These are phyloP conservation scores for Stagonosporopsis rhizophila DNA, from an alignment of 2,329 filamentous ascomycete genomes.

Conservation along the genomic window DNA sequence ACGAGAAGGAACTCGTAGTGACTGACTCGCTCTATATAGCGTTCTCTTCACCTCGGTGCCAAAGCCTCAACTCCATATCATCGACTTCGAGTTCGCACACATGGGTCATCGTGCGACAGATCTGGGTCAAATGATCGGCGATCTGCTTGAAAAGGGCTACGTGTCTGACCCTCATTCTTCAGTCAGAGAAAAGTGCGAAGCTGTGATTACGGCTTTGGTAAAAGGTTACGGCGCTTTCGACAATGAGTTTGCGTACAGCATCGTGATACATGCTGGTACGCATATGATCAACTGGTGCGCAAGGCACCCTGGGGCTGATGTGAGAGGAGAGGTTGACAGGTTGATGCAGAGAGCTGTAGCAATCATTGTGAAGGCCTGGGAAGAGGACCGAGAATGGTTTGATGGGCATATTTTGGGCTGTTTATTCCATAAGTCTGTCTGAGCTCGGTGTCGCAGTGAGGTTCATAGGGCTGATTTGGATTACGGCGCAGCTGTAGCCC, in stretches of 20 bases:
- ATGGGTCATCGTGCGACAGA: neutral
- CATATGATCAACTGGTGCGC: conserved; percentile 4
- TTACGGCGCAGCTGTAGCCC: neutral
- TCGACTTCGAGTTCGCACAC: conserved; percentile 7
- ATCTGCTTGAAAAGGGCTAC: conserved; percentile 1
- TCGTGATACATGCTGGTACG: neutral
- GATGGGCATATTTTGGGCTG: neutral
- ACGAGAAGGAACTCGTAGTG: neutral
- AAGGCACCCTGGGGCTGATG: neutral
- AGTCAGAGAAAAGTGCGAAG: neutral
- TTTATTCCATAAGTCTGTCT: neutral
- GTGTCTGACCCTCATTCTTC: neutral
- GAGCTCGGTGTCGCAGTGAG: too few relatives aligned
- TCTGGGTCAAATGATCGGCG: conserved; percentile 5
- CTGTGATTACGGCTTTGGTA: neutral
- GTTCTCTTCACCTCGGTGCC: neutral
- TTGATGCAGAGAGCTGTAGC: neutral
- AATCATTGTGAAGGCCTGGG: neutral
- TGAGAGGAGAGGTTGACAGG: neutral
- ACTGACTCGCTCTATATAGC: neutral
- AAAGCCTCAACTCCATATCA: neutral
- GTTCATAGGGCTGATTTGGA: too few relatives aligned
- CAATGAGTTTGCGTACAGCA: neutral
- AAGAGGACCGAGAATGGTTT: neutral
- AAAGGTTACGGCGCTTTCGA: neutral